Evolutionary conservation across 495 filamentous ascomycete species (phyloP), one percentile per base, ranked within the genome.

Genomic region (Xylaria cubensis): DNA sequence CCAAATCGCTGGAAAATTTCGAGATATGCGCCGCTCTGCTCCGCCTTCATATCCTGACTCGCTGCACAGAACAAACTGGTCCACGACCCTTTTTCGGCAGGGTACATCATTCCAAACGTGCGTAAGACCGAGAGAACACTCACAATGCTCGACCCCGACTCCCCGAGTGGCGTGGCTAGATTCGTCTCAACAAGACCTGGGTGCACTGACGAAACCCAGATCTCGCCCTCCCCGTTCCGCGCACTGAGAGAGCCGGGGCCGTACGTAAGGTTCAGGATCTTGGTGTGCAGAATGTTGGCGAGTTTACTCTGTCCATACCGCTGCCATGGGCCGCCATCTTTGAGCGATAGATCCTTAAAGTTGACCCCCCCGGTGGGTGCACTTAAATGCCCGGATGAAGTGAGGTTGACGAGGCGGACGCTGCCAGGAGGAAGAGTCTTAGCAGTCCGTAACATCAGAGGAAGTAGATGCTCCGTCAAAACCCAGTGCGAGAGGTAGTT

Each of bases 281-380:
- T 80, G 19, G 80, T 69, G 71, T 84, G 80, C 46, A 86, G 51
- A 44, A 85, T 75, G 55, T 84, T 84, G 41, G 82, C 82, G 29
- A 85, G 80, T 74, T 85, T 86, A 79, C 77, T 81, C 72, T 85
- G 81, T 12, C 82, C 81, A 73, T 86, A 86, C 46, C 84, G 83
- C 65, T 72, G 0, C 79, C 72, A 80, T 29, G 72, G 42, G 6
- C 79, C 69, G 34, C 73, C 17, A 3, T 73, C 67, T 55, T 70
- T 76, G 63, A 73, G 76, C 58, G 65, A 53, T 58, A 29, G 24
- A 70, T 74, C 32, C 50, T 64, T 1, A 51, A 75, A 67, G 24
- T 79, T 72, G 63, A 86, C 81, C 32, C 80, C 80, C 17, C 55
- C 73, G 42, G 82, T 81, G 0, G 79, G 78, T 13, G 79, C 75